A percentile compares a stretch with the other conserved stretches of the same genome.
These are phyloP conservation scores for Colletotrichum gigasporum DNA, from an alignment of 2,329 filamentous ascomycete genomes.

Conservation along the genomic window DNA sequence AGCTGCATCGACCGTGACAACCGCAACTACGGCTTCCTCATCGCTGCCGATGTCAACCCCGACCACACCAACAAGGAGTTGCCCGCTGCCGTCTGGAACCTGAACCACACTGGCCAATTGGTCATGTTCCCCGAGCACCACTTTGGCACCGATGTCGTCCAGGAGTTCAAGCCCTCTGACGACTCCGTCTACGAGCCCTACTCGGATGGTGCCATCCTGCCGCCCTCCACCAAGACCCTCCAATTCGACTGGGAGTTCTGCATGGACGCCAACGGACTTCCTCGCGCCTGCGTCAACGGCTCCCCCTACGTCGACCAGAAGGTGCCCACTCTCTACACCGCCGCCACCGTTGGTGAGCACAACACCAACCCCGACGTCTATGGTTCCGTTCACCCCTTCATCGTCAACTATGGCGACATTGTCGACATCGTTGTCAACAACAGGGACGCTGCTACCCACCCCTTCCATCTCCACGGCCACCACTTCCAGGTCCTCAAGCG, in stretches of 20 bases:
- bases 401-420: conserved; percentile 48
- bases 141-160: conserved; percentile 42
- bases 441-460: conserved; percentile 55
- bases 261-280: conserved; percentile 67
- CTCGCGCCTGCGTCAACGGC: conserved; percentile 72
- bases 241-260: conserved; percentile 67
- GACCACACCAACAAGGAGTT: conserved; percentile 45
- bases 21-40: conserved; percentile 54
- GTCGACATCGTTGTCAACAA: conserved; percentile 63
- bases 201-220: conserved; percentile 60
- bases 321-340: conserved; percentile 78
- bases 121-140: conserved; percentile 45
- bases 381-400: conserved; percentile 52
- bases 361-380: conserved; percentile 54
- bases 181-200: conserved; percentile 68
- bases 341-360: conserved; percentile 62
- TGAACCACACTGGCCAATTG: conserved; percentile 56
- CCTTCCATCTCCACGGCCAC: conserved; percentile 64
- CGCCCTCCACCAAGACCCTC: conserved; percentile 64
- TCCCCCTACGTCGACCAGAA: conserved; percentile 73
- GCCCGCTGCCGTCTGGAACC: conserved; percentile 38
- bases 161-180: conserved; percentile 63
- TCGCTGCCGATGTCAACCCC: conserved; percentile 54
- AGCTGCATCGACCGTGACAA: conserved; percentile 47
- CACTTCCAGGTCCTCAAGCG: conserved; percentile 63